Evolutionary conservation across 2,329 filamentous ascomycete genomes (phyloP).

Genomic region (Pyrenophora graminea): DNA sequence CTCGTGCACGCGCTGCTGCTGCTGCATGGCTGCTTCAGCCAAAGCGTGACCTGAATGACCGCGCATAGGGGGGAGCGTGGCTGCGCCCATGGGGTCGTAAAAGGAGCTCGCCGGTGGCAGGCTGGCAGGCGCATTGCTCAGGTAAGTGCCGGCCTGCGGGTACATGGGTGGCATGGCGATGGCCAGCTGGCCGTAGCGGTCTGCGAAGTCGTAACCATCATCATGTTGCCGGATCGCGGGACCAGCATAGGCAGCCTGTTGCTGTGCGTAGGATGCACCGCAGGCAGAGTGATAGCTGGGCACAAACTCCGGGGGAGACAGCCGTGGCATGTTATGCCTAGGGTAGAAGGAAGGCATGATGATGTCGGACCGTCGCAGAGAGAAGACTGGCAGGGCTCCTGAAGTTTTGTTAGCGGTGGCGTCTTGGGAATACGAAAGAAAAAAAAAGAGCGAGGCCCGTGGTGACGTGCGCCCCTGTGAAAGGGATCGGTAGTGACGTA

Average conservation of each 20-base stretch:
- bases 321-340: constrained; percentile 49
- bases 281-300: constrained; percentile 51
- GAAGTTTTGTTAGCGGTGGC: constrained; percentile 24
- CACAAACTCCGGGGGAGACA: constrained; percentile 56
- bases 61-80: constrained; percentile 54
- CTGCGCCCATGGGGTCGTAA: constrained; percentile 52
- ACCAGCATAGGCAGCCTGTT: constrained; percentile 50
- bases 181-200: constrained; percentile 52
- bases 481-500: constrained; percentile 28
- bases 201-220: constrained; percentile 52
- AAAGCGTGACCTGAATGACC: constrained; percentile 47
- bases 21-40: constrained; percentile 43
- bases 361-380: constrained; percentile 38
- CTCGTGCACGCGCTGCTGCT: constrained; percentile 49
- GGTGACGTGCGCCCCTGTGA: not conserved
- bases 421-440: not conserved
- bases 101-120: constrained; percentile 45
- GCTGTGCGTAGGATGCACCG: constrained; percentile 51
- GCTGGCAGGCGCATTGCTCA: constrained; percentile 43
- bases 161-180: constrained; percentile 48
- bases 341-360: constrained; percentile 59
- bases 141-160: constrained; percentile 46
- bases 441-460: not conserved
- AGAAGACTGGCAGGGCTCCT: constrained; percentile 52
- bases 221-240: constrained; percentile 50